Conservation (phyloP, 2,329 filamentous ascomycete species). For the Metarhizium robertsii region DNA sequence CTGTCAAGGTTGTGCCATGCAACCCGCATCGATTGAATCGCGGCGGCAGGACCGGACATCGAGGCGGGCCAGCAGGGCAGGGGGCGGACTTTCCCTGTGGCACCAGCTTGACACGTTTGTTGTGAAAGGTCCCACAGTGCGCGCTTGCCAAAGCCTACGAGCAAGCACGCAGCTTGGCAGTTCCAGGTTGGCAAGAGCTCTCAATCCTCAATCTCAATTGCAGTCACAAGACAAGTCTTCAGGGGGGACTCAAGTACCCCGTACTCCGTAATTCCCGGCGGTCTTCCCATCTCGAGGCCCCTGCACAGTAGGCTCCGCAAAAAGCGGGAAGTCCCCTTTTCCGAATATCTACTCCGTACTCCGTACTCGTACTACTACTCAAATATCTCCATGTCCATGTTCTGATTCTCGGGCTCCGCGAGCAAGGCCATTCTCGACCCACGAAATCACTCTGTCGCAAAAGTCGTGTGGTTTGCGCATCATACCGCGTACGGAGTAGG, state of each 20-base stretch:
- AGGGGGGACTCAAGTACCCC: too few relatives aligned
- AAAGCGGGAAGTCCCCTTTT: background rate
- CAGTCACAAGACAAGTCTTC: background rate
- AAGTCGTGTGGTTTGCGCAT: background rate
- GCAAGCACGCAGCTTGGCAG: too few relatives aligned
- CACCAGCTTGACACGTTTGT: background rate
- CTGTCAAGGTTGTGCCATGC: background rate
- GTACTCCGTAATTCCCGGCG: too few relatives aligned
- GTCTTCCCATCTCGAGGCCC: too few relatives aligned
- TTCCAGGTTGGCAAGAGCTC: too few relatives aligned
- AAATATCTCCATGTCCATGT: background rate
- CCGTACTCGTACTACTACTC: background rate
- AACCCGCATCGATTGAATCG: background rate
- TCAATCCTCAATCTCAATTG: background rate
- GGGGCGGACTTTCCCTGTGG: conserved; percentile 1
- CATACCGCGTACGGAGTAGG: background rate
- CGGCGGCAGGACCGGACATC: background rate
- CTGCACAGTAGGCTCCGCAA: background rate
- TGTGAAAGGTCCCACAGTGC: background rate
- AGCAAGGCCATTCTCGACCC: background rate
- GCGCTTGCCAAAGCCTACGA: background rate
- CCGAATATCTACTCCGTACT: background rate
- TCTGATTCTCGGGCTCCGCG: background rate
- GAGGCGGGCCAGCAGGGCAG: background rate
- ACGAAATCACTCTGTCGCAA: background rate